Evolutionary conservation across 371 early-diverging fungal genomes (phyloP), one percentile per base, ranked within the genome.

Genomic region (Mucor racemosus): DNA sequence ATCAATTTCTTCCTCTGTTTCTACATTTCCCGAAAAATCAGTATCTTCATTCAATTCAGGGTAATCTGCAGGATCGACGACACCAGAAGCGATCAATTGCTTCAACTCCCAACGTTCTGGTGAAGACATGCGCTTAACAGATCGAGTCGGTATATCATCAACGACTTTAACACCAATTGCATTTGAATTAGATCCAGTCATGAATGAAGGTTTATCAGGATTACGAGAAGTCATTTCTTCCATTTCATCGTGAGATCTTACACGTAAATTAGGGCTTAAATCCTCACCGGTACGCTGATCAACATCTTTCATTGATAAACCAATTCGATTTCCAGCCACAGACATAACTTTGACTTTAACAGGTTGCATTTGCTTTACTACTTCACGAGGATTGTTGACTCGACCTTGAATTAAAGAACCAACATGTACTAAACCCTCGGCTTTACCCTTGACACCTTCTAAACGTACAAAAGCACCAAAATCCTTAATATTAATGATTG

Each of bases 101-200:
- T 97, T 95, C 54, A 98, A 88, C 73, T 99, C 99, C 90, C 93
- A 99, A 35, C 94, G 90, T 74, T 99, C 99, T 0, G 98, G 98
- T 8, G 98, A 97, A 7, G 97, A 90, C 74, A 97, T 84, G 7
- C 99, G 90, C 74, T 99, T 96, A 14, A 89, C 77, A 10, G 84
- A 84, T 5, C 86, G 80, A 6, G 82, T 79, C 19, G 86, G 82
- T 15, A 85, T 88, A 33, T 86, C 86, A 17, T 90, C 90, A 7
- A 88, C 90, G 31, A 86, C 76, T 36, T 42, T 62, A 7, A 50
- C 55, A 9, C 57, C 42, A 26, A 55, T 34, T 21, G 68, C 7
- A 15, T 78, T 82, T 11, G 66, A 46, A 4, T 74, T 71, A 14
- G 72, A 62, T 40, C 74, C 82, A 26, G 67, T 46, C n/a, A 68